Base-by-base conservation (phyloP, 2,329 filamentous ascomycete species). In the Monosporascus sp. region DNA sequence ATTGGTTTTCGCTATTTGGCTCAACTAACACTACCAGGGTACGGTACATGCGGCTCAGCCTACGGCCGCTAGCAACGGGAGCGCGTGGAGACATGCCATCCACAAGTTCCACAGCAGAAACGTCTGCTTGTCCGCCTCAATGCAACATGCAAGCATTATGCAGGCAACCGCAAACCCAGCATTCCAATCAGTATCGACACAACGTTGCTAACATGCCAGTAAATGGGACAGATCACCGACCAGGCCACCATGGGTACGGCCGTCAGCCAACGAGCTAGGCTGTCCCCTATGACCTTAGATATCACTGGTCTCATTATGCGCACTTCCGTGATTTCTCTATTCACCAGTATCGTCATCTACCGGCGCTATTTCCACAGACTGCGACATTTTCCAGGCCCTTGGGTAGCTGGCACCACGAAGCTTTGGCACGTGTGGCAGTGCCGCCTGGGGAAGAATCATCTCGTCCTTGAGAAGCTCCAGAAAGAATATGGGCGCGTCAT, bases 401-500 rank as follows among this genome's bases (percentile, higher is more conserved):
- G 40, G 28, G 9, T 51, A 8, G 59, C 59, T 37, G 50, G 50
- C 17, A 26, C 53, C n/a, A 58, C 59, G 1, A 62, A 62, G 50
- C 31, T 62, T 7, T 61, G 56, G 59, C 59, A 61, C 47, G 54
- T 59, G 15, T 57, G 51, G 51, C 50, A 58, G 54, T 59, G 54
- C 8, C 54, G 54, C 15, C 51, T 11, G 1, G 48, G 50, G 2
- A 50, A 55, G 40, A 58, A 61, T 37, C 56, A 62, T 45, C 50
- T 62, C 11, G 37, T 63, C 14, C 37, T 64, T 1, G 55, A 63
- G 8, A 37, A 58, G 3, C 51, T 64, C 7, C 54, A 20, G 15
- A 48, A 54, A 24, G 22, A 52, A 38, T 64, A 64, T 37, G 60
- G 60, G 0, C 20, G 50, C 14, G 48, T 64, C 14, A 57, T 64